Percentiles rank a stretch among this genome's conserved stretches.
Conservation (phyloP, 129 eudicot species). For the Centaurea solstitialis region DNA sequence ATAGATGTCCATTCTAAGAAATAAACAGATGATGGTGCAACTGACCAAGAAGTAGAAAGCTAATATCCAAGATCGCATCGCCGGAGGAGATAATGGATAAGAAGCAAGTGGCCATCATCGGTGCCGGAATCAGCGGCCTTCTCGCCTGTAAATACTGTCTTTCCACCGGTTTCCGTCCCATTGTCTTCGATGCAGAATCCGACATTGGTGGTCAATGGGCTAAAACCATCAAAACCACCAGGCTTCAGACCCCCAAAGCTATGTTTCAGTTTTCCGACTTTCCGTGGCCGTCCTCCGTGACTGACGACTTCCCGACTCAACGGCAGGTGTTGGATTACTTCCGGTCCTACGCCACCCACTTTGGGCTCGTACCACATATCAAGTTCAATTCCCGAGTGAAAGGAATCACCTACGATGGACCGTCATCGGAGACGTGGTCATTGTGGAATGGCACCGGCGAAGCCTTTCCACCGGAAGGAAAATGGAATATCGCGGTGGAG, state of each 20-base stretch:
- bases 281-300: conserved; percentile 64
- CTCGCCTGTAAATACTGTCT: conserved; percentile 65
- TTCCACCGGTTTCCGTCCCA: conserved; percentile 54
- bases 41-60: neutral
- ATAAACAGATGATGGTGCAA: neutral
- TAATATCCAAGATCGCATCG: neutral
- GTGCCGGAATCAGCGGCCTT: conserved; percentile 73
- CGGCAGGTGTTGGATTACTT: conserved; percentile 47
- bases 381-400: conserved; percentile 40
- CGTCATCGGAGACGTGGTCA: conserved; percentile 38
- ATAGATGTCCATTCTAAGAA: neutral
- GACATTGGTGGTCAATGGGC: conserved; percentile 68
- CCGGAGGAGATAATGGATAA: conserved; percentile 36
- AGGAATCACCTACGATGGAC: conserved; percentile 47
- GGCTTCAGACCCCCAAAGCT: conserved; percentile 48
- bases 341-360: conserved; percentile 57
- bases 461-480: conserved; percentile 46
- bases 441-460: conserved; percentile 51
- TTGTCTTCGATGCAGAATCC: conserved; percentile 53
- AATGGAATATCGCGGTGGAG: conserved; percentile 53
- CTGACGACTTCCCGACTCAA: conserved; percentile 42
- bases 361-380: conserved; percentile 41
- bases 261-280: conserved; percentile 61
- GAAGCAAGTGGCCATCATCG: conserved; percentile 51
- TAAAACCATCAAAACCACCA: conserved; percentile 50